These are phyloP conservation scores for Prunella vulgaris DNA, from an alignment of 257 asterid genomes.

Conservation along the genomic window DNA sequence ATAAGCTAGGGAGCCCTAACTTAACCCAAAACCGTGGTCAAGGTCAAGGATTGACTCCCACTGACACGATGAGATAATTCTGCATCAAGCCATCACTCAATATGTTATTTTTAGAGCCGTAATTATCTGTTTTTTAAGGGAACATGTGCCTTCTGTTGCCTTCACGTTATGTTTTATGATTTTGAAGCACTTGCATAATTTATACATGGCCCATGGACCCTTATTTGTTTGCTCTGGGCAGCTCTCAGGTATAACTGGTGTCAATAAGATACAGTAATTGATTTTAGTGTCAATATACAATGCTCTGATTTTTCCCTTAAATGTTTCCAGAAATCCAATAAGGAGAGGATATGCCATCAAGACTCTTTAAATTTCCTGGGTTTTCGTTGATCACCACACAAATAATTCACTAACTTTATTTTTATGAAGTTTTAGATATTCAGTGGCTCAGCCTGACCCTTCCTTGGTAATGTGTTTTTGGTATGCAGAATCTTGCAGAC, in stretches of 20 bases:
- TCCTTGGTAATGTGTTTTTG: constrained; percentile 12
- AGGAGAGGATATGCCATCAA: neutral
- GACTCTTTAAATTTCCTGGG: neutral
- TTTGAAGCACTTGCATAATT: neutral
- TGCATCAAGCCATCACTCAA: neutral
- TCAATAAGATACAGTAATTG: neutral
- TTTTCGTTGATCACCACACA: neutral
- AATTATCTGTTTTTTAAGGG: neutral
- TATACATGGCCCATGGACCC: neutral
- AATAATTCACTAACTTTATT: neutral
- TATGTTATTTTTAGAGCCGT: neutral
- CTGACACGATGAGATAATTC: too few relatives aligned
- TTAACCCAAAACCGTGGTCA: too few relatives aligned
- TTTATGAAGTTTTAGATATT: neutral
- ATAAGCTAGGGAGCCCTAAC: too few relatives aligned
- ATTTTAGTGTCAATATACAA: neutral
- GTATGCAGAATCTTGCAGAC: constrained; percentile 57
- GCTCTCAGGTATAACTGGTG: neutral
- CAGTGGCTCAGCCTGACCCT: neutral
- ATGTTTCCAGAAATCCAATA: neutral
- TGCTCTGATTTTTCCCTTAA: neutral
- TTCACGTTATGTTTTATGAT: neutral
- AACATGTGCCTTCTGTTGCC: neutral
- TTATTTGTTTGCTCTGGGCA: neutral
- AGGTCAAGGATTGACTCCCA: too few relatives aligned